These are phyloP conservation scores for Achlya hypogyna DNA, from an alignment of 352 stramenopile species.

Conservation along the genomic window DNA sequence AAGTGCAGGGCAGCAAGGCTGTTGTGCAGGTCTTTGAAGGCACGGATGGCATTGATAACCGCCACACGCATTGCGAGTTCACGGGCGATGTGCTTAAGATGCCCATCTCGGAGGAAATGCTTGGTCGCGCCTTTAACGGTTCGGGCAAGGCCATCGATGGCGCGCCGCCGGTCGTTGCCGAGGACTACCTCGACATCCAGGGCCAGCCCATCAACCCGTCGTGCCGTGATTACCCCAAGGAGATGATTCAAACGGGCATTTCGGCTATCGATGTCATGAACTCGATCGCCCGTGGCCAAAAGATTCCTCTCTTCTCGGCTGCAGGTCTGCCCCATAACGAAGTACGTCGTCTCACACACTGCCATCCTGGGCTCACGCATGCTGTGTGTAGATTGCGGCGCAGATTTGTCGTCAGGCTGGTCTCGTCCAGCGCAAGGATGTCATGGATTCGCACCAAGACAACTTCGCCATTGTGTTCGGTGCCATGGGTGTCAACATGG, in stretches of 20 bases:
- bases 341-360: slow-evolving; percentile 24
- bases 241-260: slow-evolving; percentile 99
- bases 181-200: slow-evolving; percentile 99
- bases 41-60: slow-evolving; percentile 98
- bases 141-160: slow-evolving; percentile 98
- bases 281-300: slow-evolving; percentile 98
- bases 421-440: slow-evolving; percentile 97
- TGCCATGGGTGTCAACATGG: slow-evolving; percentile 99
- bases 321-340: slow-evolving; percentile 98
- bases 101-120: slow-evolving; percentile 99
- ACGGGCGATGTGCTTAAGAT: slow-evolving; percentile 99
- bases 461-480: slow-evolving; percentile 99
- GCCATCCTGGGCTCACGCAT: neutral
- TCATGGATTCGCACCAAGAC: slow-evolving; percentile 97
- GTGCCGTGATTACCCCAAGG: slow-evolving; percentile 98
- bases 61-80: slow-evolving; percentile 97
- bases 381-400: slow-evolving; percentile 83
- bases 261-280: slow-evolving; percentile 99
- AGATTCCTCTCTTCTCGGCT: slow-evolving; percentile 99
- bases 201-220: slow-evolving; percentile 99
- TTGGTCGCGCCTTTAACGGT: slow-evolving; percentile 95
- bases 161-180: slow-evolving; percentile 94
- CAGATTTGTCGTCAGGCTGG: slow-evolving; percentile 99
- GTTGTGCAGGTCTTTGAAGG: slow-evolving; percentile 97
- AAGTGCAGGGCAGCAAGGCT: slow-evolving; percentile 96